Evolutionary conservation across 257 asterid genomes (phyloP).

Genomic region (Parsonsia alboflavescens): DNA sequence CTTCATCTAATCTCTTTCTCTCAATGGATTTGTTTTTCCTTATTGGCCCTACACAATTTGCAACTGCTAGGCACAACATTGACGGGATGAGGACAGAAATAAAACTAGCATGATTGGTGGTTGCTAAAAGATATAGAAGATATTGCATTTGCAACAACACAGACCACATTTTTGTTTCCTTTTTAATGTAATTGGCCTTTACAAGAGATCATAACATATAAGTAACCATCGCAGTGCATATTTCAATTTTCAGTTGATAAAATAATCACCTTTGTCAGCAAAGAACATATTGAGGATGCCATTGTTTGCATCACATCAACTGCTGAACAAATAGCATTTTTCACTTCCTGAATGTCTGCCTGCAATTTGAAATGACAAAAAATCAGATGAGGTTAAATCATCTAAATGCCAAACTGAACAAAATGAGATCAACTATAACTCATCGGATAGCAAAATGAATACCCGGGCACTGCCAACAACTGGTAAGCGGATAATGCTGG

Average conservation of each 20-base stretch:
- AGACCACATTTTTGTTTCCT: not conserved
- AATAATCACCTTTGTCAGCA: slow-evolving; percentile 46
- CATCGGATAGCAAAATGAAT: slow-evolving; percentile 13
- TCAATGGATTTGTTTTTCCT: too few species aligned
- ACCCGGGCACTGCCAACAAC: slow-evolving; percentile 73
- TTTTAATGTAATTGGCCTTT: not conserved
- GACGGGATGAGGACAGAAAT: not conserved
- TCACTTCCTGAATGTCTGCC: slow-evolving; percentile 59
- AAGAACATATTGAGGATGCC: slow-evolving; percentile 64
- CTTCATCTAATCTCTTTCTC: too few species aligned
- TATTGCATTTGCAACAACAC: not conserved
- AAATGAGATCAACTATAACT: not conserved
- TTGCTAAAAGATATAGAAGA: not conserved
- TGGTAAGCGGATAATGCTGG: slow-evolving; percentile 65
- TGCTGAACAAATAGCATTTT: slow-evolving; percentile 66
- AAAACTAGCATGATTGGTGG: not conserved
- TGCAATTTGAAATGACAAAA: slow-evolving; percentile 28
- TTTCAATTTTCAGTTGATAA: not conserved
- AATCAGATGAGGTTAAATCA: slow-evolving; percentile 4
- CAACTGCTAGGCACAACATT: not conserved
- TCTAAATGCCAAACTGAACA: slow-evolving; percentile 5
- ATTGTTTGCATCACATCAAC: slow-evolving; percentile 78
- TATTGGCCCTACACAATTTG: not conserved
- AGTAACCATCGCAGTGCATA: not conserved
- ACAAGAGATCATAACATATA: not conserved